Base-by-base conservation (phyloP, 176 grass and related monocot genomes). In the Pharus latifolius region DNA sequence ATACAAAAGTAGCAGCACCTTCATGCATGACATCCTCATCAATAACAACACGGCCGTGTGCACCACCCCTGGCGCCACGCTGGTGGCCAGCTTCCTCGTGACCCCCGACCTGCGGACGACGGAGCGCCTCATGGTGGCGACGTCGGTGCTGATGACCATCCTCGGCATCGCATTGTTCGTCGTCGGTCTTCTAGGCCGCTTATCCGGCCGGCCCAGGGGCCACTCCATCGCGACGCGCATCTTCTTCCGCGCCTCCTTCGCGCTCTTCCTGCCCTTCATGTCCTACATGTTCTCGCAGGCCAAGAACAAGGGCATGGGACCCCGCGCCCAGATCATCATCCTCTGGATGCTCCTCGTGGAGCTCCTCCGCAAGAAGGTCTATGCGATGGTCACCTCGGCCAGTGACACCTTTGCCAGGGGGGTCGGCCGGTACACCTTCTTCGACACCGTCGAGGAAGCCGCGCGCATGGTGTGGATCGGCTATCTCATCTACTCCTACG, bases 281-380 rank as follows among this genome's bases (percentile, higher is more conserved):
- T 74, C 78, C 34, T 81, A 74, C 68, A 43, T 73, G 59, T 81
- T 48, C 49, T 82, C 79, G 3, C 53, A 82, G 52, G 69, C 57
- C n/a, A 35, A 47, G n/a, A 3, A 10, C 47, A 23, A 44, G 14
- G n/a, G 15, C 5, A 17, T 10, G 0, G 4, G 3, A 1, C 22
- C 8, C 22, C 70, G 80, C 19, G 48, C 61, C 2, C 6, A 40
- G n/a, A 16, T 82, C 25, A 67, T 82, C 31, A 44, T 82, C 58
- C 49, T 82, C 48, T 82, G 79, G 69, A 82, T 74, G 79, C 49
- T 82, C 30, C 61, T 82, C 9, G 71, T 67, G 0, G 79, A 82
- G 49, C 48, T 75, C 46, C 60, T 82, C 49, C 70, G 62, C 38
- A 78, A 67, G 63, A 78, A 78, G 75, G 63, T 78, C 13, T 52